Percentiles rank a stretch among this genome's conserved stretches.
Conservation (phyloP, 2,329 filamentous ascomycete genomes). For the Aspergillus pseudoglaucus region DNA sequence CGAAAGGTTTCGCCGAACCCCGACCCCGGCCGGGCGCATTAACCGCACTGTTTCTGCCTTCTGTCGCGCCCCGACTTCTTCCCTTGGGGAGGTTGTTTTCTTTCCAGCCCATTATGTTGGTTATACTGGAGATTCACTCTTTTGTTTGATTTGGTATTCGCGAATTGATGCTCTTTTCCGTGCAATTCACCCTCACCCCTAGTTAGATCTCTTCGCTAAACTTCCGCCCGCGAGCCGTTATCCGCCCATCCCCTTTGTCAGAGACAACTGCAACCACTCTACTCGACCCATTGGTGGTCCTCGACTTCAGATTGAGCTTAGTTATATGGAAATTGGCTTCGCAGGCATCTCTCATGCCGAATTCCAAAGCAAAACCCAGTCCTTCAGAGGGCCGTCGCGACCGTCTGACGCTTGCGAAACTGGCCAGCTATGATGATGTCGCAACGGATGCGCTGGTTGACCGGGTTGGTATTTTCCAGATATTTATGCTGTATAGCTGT, state of each 20-base stretch:
- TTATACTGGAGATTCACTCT: background rate
- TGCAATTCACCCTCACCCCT: too few species aligned
- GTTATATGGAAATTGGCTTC: constrained; percentile 9
- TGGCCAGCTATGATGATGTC: constrained; percentile 91
- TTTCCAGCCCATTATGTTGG: constrained; percentile 1
- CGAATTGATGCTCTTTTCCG: background rate
- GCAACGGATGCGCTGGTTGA: constrained; percentile 92
- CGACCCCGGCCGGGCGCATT: constrained; percentile 13
- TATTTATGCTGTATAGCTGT: background rate
- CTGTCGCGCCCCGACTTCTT: constrained; percentile 9
- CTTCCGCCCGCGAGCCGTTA: background rate
- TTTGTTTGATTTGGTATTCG: constrained; percentile 3
- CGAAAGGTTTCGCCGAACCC: constrained; percentile 21
- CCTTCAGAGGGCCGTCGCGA: constrained; percentile 47
- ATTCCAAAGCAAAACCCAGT: constrained; percentile 26
- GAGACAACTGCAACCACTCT: constrained; percentile 4
- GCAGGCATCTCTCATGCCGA: constrained; percentile 26
- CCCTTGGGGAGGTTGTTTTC: constrained; percentile 4
- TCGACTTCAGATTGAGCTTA: background rate
- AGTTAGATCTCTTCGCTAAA: too few species aligned
- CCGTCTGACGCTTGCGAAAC: constrained; percentile 74
- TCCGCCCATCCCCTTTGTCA: constrained; percentile 10
- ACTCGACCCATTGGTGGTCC: constrained; percentile 2
- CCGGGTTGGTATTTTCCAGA: constrained; percentile 58
- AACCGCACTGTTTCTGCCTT: background rate